These are phyloP conservation scores for Angophora floribunda DNA, from an alignment of 345 rosid species.

Conservation along the genomic window DNA sequence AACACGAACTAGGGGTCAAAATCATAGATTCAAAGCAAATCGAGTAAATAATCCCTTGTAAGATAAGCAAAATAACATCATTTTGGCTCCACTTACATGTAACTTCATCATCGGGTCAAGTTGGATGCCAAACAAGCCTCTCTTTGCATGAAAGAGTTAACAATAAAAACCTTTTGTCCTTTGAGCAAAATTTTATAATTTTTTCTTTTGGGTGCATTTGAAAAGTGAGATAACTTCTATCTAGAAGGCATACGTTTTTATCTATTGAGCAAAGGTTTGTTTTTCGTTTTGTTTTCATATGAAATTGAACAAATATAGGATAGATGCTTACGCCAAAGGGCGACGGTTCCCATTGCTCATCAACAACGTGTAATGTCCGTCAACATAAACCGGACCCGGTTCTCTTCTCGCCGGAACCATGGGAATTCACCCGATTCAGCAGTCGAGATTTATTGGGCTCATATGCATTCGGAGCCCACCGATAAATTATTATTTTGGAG, in stretches of 20 bases:
- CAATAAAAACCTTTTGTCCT: neutral
- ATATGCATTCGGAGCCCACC: accelerated
- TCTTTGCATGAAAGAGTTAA: neutral
- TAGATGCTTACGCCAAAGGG: neutral
- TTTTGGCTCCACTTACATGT: neutral
- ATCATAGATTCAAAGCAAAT: neutral
- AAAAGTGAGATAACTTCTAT: neutral
- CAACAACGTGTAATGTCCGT: accelerated
- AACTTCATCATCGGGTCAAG: neutral
- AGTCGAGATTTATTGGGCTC: neutral
- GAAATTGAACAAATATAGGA: neutral
- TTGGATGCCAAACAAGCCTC: neutral
- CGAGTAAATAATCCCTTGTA: neutral
- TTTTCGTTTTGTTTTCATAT: accelerated
- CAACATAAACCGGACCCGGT: neutral
- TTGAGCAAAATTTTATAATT: neutral
- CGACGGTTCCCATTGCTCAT: neutral
- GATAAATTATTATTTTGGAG: accelerated
- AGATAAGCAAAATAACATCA: neutral
- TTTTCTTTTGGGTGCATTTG: neutral
- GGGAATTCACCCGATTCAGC: accelerated
- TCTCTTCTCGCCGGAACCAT: accelerated
- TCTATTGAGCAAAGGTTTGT: neutral
- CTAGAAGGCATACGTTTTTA: neutral
- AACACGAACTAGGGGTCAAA: neutral